Percentiles rank a stretch among this genome's conserved stretches.
phyloP scores from a whole-genome alignment of 306 rosid genomes.

The Inga laurina region DNA sequence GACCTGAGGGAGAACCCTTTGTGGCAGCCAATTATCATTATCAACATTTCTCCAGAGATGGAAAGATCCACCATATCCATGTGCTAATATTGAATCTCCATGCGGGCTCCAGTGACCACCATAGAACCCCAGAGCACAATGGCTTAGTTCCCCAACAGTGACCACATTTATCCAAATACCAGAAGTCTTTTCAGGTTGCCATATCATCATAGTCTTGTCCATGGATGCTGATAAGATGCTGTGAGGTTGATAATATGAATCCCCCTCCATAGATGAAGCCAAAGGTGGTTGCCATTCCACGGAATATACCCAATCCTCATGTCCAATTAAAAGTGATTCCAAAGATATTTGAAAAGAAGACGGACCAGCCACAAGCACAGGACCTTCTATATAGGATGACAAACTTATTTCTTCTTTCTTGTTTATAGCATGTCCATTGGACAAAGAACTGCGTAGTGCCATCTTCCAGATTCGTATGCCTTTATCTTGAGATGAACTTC shows the following conservation, averaged over 20 bases:
- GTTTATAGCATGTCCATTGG: constrained; percentile 42
- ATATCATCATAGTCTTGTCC: too few relatives aligned
- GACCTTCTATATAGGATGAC: constrained; percentile 90
- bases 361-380: constrained; percentile 71
- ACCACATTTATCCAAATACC: too few relatives aligned
- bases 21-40: too few relatives aligned
- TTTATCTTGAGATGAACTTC: constrained; percentile 91
- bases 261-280: constrained; percentile 46
- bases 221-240: constrained; percentile 96
- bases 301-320: constrained; percentile 98
- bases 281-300: constrained; percentile 91
- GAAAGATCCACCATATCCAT: too few relatives aligned
- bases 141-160: too few relatives aligned
- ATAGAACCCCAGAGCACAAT: too few relatives aligned
- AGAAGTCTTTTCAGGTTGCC: too few relatives aligned
- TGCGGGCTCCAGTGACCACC: too few relatives aligned
- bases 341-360: constrained; percentile 78
- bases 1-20: constrained; percentile 98
- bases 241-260: constrained; percentile 64
- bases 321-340: constrained; percentile 93
- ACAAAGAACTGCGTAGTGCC: constrained; percentile 39
- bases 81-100: too few relatives aligned
- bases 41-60: too few relatives aligned
- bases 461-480: constrained; percentile 94
- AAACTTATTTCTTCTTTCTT: constrained; percentile 63